Conservation (phyloP, 2,329 filamentous ascomycete genomes). For the Monosporascus sp. region DNA sequence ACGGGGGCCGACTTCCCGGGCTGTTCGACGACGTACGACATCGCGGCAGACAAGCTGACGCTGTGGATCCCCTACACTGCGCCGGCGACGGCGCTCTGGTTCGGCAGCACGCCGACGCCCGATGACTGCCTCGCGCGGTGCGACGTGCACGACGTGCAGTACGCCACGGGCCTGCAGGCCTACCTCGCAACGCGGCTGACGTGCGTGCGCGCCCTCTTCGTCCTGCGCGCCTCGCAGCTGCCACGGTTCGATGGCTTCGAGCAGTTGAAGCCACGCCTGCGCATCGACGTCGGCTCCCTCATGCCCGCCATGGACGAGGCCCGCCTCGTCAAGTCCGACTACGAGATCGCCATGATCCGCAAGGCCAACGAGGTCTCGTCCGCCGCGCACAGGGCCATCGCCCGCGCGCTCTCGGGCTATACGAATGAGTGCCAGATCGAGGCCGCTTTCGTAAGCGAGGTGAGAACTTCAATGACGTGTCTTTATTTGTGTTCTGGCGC, state of each 20-base stretch:
- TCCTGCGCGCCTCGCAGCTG: constrained; percentile 41
- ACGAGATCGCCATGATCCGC: constrained; percentile 78
- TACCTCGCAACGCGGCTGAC: constrained; percentile 46
- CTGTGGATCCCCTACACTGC: constrained; percentile 71
- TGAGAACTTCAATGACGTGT: not conserved
- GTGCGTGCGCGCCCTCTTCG: constrained; percentile 36
- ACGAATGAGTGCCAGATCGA: constrained; percentile 80
- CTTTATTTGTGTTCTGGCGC: not conserved
- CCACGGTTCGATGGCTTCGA: constrained; percentile 27
- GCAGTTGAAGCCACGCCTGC: constrained; percentile 22
- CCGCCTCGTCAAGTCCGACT: constrained; percentile 77
- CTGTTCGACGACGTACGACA: constrained; percentile 53
- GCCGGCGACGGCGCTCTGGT: constrained; percentile 56
- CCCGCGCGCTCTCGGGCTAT: constrained; percentile 57
- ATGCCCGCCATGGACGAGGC: constrained; percentile 71
- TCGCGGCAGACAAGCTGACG: constrained; percentile 55
- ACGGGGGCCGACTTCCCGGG: constrained; percentile 49
- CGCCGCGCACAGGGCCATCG: constrained; percentile 68
- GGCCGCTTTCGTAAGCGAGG: constrained; percentile 63
- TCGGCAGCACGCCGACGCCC: constrained; percentile 54
- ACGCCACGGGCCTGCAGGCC: constrained; percentile 40
- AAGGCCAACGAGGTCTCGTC: constrained; percentile 77
- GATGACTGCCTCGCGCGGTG: constrained; percentile 57
- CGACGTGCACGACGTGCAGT: constrained; percentile 68
- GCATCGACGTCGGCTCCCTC: constrained; percentile 49